Evolutionary conservation across 768 basidiomycete species (phyloP).

Genomic region (Paxillus rubicundulus): DNA sequence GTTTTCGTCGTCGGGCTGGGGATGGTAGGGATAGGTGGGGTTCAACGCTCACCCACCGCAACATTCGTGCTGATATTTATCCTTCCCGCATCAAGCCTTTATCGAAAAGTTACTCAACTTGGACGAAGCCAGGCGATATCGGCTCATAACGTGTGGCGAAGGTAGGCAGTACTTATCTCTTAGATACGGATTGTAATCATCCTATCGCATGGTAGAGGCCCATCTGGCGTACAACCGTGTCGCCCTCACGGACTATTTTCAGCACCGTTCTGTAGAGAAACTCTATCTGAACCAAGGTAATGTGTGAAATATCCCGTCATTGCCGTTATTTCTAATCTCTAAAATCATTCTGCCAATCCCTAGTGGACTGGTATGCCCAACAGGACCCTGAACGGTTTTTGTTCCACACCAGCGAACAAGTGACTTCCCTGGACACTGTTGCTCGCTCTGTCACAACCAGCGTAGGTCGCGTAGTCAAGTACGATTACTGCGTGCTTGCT

Average conservation of each 20-base stretch:
- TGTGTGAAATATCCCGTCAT: background rate
- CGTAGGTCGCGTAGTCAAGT: slow-evolving; percentile 43
- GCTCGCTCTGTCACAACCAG: slow-evolving; percentile 46
- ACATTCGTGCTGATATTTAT: background rate
- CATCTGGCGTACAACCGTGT: slow-evolving; percentile 56
- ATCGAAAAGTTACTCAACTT: slow-evolving; percentile 66
- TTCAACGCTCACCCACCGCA: background rate
- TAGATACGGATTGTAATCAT: slow-evolving; percentile 17
- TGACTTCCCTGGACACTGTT: slow-evolving; percentile 37
- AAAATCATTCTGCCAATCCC: slow-evolving; percentile 13
- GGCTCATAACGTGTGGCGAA: slow-evolving; percentile 61
- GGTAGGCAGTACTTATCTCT: slow-evolving; percentile 32
- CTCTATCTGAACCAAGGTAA: slow-evolving; percentile 55
- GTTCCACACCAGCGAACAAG: slow-evolving; percentile 50
- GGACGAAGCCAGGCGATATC: slow-evolving; percentile 48
- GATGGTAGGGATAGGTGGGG: slow-evolving; percentile 58
- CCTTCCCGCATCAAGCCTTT: slow-evolving; percentile 43
- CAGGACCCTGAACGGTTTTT: slow-evolving; percentile 56
- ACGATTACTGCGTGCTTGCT: slow-evolving; percentile 64
- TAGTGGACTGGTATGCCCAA: slow-evolving; percentile 55
- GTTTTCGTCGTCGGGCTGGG: slow-evolving; percentile 46
- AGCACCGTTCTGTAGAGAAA: slow-evolving; percentile 55
- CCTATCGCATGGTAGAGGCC: slow-evolving; percentile 24
- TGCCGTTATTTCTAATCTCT: background rate
- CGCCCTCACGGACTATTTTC: slow-evolving; percentile 56